Percentiles rank a stretch among this genome's conserved stretches.
Evolutionary conservation across 257 asterid genomes (phyloP).

Genomic region (Solanum arcanum): DNA sequence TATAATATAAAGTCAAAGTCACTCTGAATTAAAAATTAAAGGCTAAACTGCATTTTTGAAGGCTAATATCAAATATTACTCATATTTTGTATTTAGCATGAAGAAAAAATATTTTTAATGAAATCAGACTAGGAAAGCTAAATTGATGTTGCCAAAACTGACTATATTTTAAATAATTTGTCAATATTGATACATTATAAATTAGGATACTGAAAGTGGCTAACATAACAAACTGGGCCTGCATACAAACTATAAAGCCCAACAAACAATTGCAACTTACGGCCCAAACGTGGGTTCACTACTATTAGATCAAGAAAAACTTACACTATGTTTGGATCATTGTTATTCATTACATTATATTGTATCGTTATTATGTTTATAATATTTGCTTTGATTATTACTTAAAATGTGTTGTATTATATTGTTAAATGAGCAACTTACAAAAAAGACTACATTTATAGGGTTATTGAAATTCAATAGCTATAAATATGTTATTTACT

Average conservation of each 20-base stretch:
- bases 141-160: not conserved
- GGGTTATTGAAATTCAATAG: no score
- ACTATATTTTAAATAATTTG: not conserved
- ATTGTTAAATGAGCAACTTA: no score
- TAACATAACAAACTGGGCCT: not conserved
- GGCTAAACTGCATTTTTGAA: not conserved
- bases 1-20: no score
- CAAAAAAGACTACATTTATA: no score
- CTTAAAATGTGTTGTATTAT: no score
- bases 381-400: no score
- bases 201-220: not conserved
- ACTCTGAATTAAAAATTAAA: no score
- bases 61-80: not conserved
- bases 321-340: not conserved
- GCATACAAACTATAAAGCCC: not conserved
- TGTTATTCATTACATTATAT: accelerated
- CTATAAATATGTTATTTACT: no score
- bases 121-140: not conserved
- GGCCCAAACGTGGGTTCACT: not conserved
- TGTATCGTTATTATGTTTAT: no score
- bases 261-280: not conserved
- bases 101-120: not conserved
- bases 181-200: not conserved
- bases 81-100: not conserved
- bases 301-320: not conserved